Evolutionary conservation across 495 filamentous ascomycete species (phyloP).

Genomic region (Hypoxylon intermedium): DNA sequence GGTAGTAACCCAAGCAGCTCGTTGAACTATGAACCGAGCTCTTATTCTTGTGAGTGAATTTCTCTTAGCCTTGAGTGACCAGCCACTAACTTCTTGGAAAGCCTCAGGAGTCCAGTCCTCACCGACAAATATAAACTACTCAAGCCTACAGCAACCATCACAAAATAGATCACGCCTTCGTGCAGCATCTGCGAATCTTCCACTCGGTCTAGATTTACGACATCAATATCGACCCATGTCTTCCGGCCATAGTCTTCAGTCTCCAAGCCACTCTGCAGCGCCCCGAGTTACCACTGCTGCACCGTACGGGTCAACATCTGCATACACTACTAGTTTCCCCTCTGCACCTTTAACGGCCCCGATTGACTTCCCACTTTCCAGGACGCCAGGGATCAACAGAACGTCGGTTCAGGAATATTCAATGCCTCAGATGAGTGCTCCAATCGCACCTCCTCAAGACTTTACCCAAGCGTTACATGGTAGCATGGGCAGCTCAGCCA

Average conservation of each 20-base stretch:
- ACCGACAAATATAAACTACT: constrained; percentile 55
- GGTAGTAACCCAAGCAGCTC: constrained; percentile 46
- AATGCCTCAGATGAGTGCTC: constrained; percentile 63
- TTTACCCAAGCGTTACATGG: constrained; percentile 59
- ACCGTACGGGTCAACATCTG: constrained; percentile 52
- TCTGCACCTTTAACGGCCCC: constrained; percentile 62
- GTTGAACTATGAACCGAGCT: constrained; percentile 57
- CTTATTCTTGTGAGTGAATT: constrained; percentile 55
- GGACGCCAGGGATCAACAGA: constrained; percentile 50
- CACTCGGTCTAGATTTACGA: constrained; percentile 54
- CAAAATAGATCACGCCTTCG: constrained; percentile 54
- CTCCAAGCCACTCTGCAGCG: constrained; percentile 49
- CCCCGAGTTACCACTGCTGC: constrained; percentile 48
- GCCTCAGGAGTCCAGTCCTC: constrained; percentile 56
- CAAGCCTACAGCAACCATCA: constrained; percentile 52
- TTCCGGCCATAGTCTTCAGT: constrained; percentile 48
- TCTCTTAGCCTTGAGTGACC: constrained; percentile 11
- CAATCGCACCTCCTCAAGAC: constrained; percentile 60
- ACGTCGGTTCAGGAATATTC: constrained; percentile 56
- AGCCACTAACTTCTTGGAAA: constrained; percentile 33
- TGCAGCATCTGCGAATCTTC: constrained; percentile 56
- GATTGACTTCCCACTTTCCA: constrained; percentile 59
- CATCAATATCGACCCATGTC: constrained; percentile 57
- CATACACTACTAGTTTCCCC: constrained; percentile 59
- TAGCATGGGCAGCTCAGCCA: constrained; percentile 50